Percentiles rank a stretch among this genome's conserved stretches.
Evolutionary conservation across 768 basidiomycete species (phyloP).

Genomic region (Lactarius pseudohatsudake): DNA sequence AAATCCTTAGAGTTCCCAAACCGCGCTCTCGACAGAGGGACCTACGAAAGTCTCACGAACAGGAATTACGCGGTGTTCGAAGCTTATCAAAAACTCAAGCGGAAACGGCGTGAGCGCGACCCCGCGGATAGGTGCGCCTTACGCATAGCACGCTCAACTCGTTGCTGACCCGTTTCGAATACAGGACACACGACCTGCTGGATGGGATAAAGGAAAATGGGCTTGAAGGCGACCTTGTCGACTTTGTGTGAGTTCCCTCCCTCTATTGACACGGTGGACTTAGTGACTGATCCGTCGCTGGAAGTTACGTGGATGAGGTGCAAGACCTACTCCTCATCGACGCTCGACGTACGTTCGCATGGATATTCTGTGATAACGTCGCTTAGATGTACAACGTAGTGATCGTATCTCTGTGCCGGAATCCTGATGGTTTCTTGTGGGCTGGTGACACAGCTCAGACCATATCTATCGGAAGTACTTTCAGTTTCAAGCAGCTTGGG

Average conservation of each 20-base stretch:
- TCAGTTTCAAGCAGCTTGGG: slow-evolving; percentile 69
- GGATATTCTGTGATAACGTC: not conserved
- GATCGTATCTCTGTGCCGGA: slow-evolving; percentile 56
- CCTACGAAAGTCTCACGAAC: slow-evolving; percentile 6
- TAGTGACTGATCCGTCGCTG: not conserved
- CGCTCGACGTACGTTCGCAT: slow-evolving; percentile 45
- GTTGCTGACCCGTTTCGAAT: slow-evolving; percentile 5
- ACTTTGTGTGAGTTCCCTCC: slow-evolving; percentile 47
- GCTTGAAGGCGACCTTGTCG: slow-evolving; percentile 45
- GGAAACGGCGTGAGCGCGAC: slow-evolving; percentile 46
- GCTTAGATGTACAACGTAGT: slow-evolving; percentile 41
- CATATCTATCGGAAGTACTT: slow-evolving; percentile 69
- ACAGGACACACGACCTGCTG: slow-evolving; percentile 54
- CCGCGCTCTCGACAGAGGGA: slow-evolving; percentile 17
- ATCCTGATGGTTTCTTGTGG: slow-evolving; percentile 70
- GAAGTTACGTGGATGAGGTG: slow-evolving; percentile 70
- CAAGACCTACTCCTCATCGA: slow-evolving; percentile 74
- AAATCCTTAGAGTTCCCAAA: slow-evolving; percentile 37
- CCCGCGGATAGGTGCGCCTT: slow-evolving; percentile 54
- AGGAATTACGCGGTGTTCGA: slow-evolving; percentile 44
- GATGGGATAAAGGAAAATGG: slow-evolving; percentile 35
- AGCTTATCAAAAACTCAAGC: slow-evolving; percentile 50
- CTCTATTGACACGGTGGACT: not conserved
- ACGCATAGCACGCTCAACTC: not conserved
- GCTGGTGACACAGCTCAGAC: slow-evolving; percentile 82